These are phyloP conservation scores for Rutstroemia sp. DNA, from an alignment of 2,329 filamentous ascomycete genomes.

Conservation along the genomic window DNA sequence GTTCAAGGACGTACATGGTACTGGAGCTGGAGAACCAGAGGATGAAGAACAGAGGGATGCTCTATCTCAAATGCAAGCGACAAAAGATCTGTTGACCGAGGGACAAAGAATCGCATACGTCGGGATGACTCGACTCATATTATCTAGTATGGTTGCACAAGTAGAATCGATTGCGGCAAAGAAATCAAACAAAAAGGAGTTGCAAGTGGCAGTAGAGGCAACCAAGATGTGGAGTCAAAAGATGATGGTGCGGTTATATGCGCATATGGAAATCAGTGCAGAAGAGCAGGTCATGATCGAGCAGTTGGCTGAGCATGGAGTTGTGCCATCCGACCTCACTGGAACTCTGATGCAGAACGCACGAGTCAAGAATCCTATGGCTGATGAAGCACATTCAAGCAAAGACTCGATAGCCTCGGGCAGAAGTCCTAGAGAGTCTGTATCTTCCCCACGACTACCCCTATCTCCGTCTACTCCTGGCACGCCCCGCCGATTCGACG, in stretches of 20 bases:
- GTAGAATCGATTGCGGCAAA: constrained; percentile 51
- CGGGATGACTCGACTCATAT: constrained; percentile 74
- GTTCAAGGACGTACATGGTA: constrained; percentile 65
- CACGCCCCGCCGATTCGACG: constrained; percentile 14
- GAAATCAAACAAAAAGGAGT: constrained; percentile 63
- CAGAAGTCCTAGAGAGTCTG: constrained; percentile 31
- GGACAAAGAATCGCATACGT: constrained; percentile 96
- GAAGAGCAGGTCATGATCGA: constrained; percentile 98
- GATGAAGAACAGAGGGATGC: constrained; percentile 83
- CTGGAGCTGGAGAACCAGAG: constrained; percentile 50
- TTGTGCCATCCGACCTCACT: constrained; percentile 75
- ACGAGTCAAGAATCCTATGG: constrained; percentile 87
- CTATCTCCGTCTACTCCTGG: constrained; percentile 11
- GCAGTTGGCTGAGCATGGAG: constrained; percentile 87
- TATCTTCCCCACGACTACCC: constrained; percentile 26
- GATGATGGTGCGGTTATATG: constrained; percentile 92
- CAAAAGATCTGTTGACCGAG: constrained; percentile 90
- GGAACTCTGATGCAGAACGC: constrained; percentile 86
- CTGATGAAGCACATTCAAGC: constrained; percentile 37
- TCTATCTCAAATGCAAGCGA: constrained; percentile 85
- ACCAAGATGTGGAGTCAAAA: constrained; percentile 96
- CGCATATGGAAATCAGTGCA: constrained; percentile 91
- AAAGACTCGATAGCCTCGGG: constrained; percentile 17
- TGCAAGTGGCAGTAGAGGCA: constrained; percentile 63
- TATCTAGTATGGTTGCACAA: constrained; percentile 69